Percentiles rank a stretch among this genome's conserved stretches.
phyloP scores from a whole-genome alignment of 495 filamentous ascomycete genomes.

The Penicillium ucsense region DNA sequence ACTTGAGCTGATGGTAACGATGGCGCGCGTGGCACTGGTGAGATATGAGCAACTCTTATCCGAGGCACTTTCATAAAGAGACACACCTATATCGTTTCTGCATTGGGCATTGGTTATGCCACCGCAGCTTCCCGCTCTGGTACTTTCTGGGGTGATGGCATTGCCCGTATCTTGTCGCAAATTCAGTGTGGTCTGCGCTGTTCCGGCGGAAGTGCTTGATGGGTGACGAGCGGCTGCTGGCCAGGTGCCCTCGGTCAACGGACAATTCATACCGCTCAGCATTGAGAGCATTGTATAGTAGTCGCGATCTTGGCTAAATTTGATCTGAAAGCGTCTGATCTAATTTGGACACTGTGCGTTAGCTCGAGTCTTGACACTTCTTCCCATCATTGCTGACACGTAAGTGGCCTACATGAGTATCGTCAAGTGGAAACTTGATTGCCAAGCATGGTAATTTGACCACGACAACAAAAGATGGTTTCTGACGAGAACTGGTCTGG shows the following conservation, averaged over 20 bases:
- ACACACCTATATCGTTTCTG: conserved; percentile 7
- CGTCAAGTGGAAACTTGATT: conserved; percentile 25
- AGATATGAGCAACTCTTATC: no score
- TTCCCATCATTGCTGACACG: background rate
- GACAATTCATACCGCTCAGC: conserved; percentile 31
- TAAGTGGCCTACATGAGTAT: conserved; percentile 8
- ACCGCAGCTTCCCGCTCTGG: background rate
- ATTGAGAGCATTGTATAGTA: conserved; percentile 29
- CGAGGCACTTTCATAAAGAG: no score
- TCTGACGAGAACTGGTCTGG: conserved; percentile 6
- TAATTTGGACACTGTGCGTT: background rate
- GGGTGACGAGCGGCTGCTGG: conserved; percentile 12
- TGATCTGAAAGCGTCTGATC: conserved; percentile 37
- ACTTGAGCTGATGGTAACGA: no score
- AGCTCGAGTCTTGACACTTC: background rate
- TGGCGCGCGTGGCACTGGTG: no score
- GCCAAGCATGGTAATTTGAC: conserved; percentile 37
- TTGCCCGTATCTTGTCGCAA: background rate
- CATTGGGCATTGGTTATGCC: conserved; percentile 3
- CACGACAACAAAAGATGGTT: conserved; percentile 26
- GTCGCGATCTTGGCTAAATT: conserved; percentile 27
- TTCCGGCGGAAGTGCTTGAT: conserved; percentile 12
- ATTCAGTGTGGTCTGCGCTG: conserved; percentile 2
- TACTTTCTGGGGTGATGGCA: conserved; percentile 7
- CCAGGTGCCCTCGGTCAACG: conserved; percentile 27